These are phyloP conservation scores for Paracorniculantispora psalliotae DNA, from an alignment of 2,329 filamentous ascomycete genomes.

Conservation along the genomic window DNA sequence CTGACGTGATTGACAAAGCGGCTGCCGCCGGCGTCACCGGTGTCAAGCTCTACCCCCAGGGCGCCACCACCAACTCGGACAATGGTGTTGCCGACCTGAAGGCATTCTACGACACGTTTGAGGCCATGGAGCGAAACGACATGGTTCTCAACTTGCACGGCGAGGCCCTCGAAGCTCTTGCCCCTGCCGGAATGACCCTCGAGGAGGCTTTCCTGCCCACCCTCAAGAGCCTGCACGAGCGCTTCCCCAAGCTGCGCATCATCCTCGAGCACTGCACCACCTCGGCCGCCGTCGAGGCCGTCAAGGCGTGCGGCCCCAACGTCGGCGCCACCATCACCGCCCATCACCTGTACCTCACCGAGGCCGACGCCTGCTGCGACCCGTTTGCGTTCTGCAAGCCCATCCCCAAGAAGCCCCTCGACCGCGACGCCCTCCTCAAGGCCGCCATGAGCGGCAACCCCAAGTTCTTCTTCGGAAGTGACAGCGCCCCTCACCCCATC, in stretches of 20 bases:
- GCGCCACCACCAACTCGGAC: slow-evolving; percentile 60
- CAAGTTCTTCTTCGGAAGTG: slow-evolving; percentile 68
- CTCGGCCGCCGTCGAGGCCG: slow-evolving; percentile 71
- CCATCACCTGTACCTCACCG: slow-evolving; percentile 77
- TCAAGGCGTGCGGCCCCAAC: slow-evolving; percentile 68
- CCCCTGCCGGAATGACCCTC: slow-evolving; percentile 43
- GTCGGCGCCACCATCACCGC: slow-evolving; percentile 81
- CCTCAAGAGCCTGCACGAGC: slow-evolving; percentile 63
- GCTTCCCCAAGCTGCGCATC: slow-evolving; percentile 68
- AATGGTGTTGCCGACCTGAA: slow-evolving; percentile 67
- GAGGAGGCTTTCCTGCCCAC: slow-evolving; percentile 71
- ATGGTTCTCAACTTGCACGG: slow-evolving; percentile 92
- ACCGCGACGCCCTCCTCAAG: slow-evolving; percentile 67
- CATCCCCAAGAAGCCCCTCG: slow-evolving; percentile 68
- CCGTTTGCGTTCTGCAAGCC: slow-evolving; percentile 64
- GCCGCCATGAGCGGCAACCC: slow-evolving; percentile 54
- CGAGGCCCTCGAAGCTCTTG: slow-evolving; percentile 56
- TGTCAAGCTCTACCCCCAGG: slow-evolving; percentile 65
- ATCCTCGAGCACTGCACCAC: slow-evolving; percentile 86
- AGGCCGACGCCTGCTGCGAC: slow-evolving; percentile 64
- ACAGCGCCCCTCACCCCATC: slow-evolving; percentile 60
- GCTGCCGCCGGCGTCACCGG: slow-evolving; percentile 65
- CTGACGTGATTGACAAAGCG: slow-evolving; percentile 67
- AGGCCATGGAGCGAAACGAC: slow-evolving; percentile 80
- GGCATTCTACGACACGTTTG: slow-evolving; percentile 72